phyloP scores from a whole-genome alignment of 129 eudicot species.

The Arctium lappa region DNA sequence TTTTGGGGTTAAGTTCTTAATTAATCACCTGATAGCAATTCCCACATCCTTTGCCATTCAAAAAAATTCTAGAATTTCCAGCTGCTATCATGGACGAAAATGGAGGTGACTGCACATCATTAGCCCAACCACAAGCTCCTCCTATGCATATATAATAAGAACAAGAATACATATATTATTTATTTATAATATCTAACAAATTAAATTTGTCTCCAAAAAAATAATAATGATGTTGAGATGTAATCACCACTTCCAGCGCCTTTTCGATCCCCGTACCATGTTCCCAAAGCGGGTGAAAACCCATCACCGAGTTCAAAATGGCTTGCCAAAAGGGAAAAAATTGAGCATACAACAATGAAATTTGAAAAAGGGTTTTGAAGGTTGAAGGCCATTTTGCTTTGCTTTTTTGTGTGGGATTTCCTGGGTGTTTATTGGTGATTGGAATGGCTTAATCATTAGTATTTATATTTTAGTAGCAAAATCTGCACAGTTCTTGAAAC shows the following conservation, averaged over 20 bases:
- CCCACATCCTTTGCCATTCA: constrained; percentile 41
- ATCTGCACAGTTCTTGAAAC: constrained; percentile 6
- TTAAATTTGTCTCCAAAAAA: neutral
- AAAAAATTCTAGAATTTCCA: constrained; percentile 28
- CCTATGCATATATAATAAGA: constrained; percentile 15
- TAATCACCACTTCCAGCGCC: constrained; percentile 43
- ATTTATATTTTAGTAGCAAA: neutral
- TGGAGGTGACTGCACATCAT: constrained; percentile 25
- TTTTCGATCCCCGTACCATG: constrained; percentile 36
- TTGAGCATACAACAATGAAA: neutral
- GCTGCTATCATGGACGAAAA: constrained; percentile 34
- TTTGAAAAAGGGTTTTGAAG: neutral
- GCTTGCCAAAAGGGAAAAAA: constrained; percentile 7
- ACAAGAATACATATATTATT: neutral
- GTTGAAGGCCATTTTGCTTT: constrained; percentile 20
- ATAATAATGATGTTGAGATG: neutral
- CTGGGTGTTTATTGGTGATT: constrained; percentile 20
- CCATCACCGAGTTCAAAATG: neutral
- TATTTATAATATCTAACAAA: neutral
- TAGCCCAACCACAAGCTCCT: constrained; percentile 43
- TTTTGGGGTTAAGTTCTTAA: neutral
- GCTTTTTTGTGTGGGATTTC: too few relatives aligned
- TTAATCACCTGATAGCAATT: constrained; percentile 32
- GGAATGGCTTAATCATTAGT: neutral
- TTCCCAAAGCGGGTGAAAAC: constrained; percentile 36